phyloP scores from a whole-genome alignment of 1,139 yeast genomes.

The Yarrowia galli region DNA sequence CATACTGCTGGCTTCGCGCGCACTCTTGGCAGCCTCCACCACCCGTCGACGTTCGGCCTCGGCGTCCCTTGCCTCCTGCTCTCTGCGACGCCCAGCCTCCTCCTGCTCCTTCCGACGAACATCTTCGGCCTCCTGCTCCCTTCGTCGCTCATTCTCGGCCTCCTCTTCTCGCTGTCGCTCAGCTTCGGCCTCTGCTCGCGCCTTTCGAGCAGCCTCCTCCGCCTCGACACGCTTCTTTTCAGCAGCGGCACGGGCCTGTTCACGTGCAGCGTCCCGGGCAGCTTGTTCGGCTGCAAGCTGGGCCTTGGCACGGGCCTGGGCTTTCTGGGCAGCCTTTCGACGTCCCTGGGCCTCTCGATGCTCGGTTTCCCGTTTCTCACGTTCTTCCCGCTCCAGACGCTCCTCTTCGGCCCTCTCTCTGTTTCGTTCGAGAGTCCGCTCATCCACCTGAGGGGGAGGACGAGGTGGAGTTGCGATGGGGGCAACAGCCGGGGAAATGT shows the following conservation, averaged over 20 bases:
- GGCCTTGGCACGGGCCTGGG: neutral
- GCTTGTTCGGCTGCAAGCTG: constrained; percentile 4
- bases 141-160: neutral
- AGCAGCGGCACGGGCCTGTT: neutral
- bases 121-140: neutral
- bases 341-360: neutral
- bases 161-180: neutral
- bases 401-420: constrained; percentile 15
- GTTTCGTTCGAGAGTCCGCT: constrained; percentile 1
- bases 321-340: constrained; percentile 10
- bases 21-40: constrained; percentile 1
- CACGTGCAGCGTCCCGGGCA: constrained; percentile 5
- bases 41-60: neutral
- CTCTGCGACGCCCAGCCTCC: neutral
- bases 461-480: neutral
- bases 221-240: constrained; percentile 6
- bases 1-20: neutral
- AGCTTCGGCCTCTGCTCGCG: neutral
- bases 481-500: neutral
- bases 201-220: neutral
- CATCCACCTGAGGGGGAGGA: neutral
- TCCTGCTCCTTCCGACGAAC: neutral
- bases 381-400: constrained; percentile 3
- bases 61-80: neutral
- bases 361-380: neutral